Base-by-base conservation (phyloP, 2,329 filamentous ascomycete species). In the Sclerotinia trifoliorum region DNA sequence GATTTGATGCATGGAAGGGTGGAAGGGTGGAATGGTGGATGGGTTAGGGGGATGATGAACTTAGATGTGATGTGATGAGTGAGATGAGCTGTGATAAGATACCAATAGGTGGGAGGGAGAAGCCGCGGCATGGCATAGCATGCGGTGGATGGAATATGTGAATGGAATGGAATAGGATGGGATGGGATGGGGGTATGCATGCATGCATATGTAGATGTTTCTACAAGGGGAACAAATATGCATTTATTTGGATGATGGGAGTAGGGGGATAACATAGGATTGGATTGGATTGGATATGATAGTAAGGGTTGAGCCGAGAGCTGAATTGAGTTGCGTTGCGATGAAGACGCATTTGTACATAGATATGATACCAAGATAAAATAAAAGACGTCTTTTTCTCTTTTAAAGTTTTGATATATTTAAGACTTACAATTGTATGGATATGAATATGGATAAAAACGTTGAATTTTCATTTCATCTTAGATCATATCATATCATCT, bases 291-390 rank as follows among this genome's bases (percentile, higher is more conserved):
- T 29, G 60, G 21, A 63, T 42, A 24, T 39, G 39, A 29, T 29
- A 29, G 29, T n/a, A n/a, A n/a, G n/a, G n/a, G n/a, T n/a, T n/a
- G n/a, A n/a, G n/a, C n/a, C n/a, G n/a, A n/a, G n/a, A 39, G 35
- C 5, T 11, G 48, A 3, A 39, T 52, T 21, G 32, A 52, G 39
- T 58, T 11, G 35, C 42, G 56, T 58, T 60, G 57, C 48, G 44
- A 60, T 60, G 44, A 32, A 32, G 26, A 19, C 13, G 63, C 26
- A 57, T 58, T 60, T 66, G 64, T 66, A 61, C 21, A 66, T 66
- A 61, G 42, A 66, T 66, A 66, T 66, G 64, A 66, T 66, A 66
- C 64, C 64, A 66, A 66, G 54, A 66, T 60, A 44, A 66, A 66
- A 61, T 51, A 60, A 15, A n/a, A 57, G 26, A 57, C 42, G 57